Percentiles rank a stretch among this genome's conserved stretches.
These are phyloP conservation scores for Penicillium crystallinum DNA, from an alignment of 495 filamentous ascomycete species.

Conservation along the genomic window DNA sequence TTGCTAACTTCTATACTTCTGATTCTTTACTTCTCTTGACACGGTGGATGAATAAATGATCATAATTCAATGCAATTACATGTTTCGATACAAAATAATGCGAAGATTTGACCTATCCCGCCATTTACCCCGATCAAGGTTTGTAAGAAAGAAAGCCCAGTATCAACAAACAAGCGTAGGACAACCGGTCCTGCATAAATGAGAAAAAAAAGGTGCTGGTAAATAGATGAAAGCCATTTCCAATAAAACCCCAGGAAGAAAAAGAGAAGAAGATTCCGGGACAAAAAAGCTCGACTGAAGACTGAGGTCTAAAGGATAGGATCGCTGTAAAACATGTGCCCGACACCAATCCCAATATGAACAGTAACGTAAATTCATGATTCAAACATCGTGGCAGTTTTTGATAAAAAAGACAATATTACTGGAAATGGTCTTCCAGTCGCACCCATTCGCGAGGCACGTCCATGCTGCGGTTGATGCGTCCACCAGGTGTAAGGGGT, in stretches of 20 bases:
- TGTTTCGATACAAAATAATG: background rate
- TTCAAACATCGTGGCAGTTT: constrained; percentile 16
- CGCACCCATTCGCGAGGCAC: constrained; percentile 51
- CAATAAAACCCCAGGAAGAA: background rate
- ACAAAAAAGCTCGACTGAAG: background rate
- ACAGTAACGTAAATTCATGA: constrained; percentile 30
- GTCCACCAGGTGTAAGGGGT: constrained; percentile 64
- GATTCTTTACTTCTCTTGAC: too few species aligned
- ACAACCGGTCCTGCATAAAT: background rate
- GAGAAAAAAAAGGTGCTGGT: background rate
- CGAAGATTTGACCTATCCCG: background rate
- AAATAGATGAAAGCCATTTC: background rate
- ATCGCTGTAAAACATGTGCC: constrained; percentile 10
- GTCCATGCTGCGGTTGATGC: constrained; percentile 67
- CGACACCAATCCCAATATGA: constrained; percentile 12
- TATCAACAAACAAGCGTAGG: background rate
- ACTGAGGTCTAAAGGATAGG: background rate
- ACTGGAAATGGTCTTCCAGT: constrained; percentile 37
- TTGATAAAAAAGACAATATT: background rate
- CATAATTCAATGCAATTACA: background rate
- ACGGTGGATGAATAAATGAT: background rate
- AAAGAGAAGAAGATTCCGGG: background rate
- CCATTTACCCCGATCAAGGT: background rate
- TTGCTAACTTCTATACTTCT: too few species aligned
- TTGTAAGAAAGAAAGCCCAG: background rate